Evolutionary conservation across 306 rosid species (phyloP), one percentile per base, ranked within the genome.

Genomic region (apple (Malus domestica)): DNA sequence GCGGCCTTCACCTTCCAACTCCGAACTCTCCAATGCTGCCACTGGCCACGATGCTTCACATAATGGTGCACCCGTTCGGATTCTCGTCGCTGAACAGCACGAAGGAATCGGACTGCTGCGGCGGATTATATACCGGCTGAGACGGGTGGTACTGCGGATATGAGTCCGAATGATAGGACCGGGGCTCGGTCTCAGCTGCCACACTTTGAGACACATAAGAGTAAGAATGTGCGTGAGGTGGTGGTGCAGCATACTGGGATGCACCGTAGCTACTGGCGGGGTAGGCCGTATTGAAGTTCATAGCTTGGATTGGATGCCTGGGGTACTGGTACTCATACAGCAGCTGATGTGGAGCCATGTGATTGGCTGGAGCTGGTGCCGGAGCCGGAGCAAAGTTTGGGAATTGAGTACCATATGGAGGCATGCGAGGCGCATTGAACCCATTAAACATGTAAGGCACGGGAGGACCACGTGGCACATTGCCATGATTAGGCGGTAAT

Each of bases 31-130:
- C 18, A 46, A 4, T 46, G 19, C 19, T 4, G 54, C 19, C 19
- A 3, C 19, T 14, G 54, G 2, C 54, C 54, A 49, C 54, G 5
- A 49, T 14, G 55, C 16, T 3, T 89, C 80, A 88, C 89, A 91
- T 83, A 18, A 90, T 11, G 0, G 78, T 76, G 77, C 98, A 94
- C 5, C 89, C 96, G 51, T 89, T 90, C 10, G 96, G 93, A 79
- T 94, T 90, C 33, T 94, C 98, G 16, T 94, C 98, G 45, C 97
- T 91, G 32, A 94, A 85, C 5, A 87, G 44, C 74, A 82, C 89
- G 18, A 90, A 89, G 0, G 95, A 83, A 79, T 70, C 77, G 0
- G 85, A 80, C 16, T 86, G 80, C 19, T 46, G 91, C 2, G 74
- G 52, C 2, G 69, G 20, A 23, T 18, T n/a, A n/a, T 67, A 19